These are phyloP conservation scores for Fragaria ananassa DNA, from an alignment of 306 rosid species.

Conservation along the genomic window DNA sequence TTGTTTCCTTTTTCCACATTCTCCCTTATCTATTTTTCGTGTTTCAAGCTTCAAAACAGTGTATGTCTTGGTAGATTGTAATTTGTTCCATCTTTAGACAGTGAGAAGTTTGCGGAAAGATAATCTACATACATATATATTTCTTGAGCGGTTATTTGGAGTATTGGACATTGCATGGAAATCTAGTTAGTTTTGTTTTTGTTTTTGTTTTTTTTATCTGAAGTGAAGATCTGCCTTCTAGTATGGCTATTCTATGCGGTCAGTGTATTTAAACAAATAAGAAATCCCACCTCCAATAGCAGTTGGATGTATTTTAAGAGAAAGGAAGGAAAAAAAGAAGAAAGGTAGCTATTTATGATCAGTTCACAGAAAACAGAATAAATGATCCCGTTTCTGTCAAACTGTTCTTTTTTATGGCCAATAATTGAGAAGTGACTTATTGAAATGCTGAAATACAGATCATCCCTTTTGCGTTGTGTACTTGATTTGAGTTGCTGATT, in stretches of 20 bases:
- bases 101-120: background rate
- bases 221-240: background rate
- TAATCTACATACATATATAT: background rate
- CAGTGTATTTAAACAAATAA: background rate
- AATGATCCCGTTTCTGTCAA: background rate
- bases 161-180: background rate
- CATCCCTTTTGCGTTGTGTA: background rate
- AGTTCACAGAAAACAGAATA: background rate
- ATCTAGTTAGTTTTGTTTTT: background rate
- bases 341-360: background rate
- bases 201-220: background rate
- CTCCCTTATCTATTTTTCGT: background rate
- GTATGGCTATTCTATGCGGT: background rate
- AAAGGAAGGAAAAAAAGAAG: background rate
- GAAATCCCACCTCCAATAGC: background rate
- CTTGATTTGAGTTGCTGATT: slow-evolving; percentile 7
- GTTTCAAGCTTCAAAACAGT: background rate
- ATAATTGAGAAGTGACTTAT: background rate
- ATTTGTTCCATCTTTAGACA: background rate
- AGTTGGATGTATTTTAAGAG: background rate
- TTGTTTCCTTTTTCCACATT: background rate
- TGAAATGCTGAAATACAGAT: background rate
- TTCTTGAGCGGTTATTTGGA: background rate
- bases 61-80: background rate
- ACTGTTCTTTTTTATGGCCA: background rate